Percentiles rank a stretch among this genome's conserved stretches.
Evolutionary conservation across 1,284 basidiomycete genomes (phyloP).

Genomic region (Puccinia polysora): DNA sequence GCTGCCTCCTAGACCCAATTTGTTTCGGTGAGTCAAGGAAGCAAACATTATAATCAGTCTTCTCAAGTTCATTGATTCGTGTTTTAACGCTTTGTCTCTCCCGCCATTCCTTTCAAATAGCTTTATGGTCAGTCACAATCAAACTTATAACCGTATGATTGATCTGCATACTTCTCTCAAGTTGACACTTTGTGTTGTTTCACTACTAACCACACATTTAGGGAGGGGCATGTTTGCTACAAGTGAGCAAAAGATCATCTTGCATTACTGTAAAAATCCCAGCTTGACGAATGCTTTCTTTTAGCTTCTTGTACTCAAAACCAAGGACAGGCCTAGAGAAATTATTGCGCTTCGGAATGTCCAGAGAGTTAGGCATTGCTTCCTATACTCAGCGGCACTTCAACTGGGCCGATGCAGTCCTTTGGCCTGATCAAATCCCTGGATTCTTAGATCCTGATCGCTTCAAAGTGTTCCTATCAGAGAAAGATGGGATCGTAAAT

Average conservation of each 20-base stretch:
- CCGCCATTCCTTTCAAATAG: not conserved
- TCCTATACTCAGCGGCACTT: slow-evolving; percentile 32
- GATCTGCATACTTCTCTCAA: not conserved
- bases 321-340: slow-evolving; percentile 30
- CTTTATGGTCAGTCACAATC: slow-evolving; percentile 39
- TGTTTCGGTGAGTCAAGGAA: slow-evolving; percentile 31
- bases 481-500: slow-evolving; percentile 49
- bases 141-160: too few relatives aligned
- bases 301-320: slow-evolving; percentile 35
- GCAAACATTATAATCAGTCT: slow-evolving; percentile 49
- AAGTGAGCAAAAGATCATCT: slow-evolving; percentile 19
- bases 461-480: slow-evolving; percentile 48
- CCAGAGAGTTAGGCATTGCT: slow-evolving; percentile 34
- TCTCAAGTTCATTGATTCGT: slow-evolving; percentile 50
- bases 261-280: not conserved
- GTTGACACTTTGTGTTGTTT: not conserved
- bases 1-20: slow-evolving; percentile 51
- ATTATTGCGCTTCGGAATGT: slow-evolving; percentile 35
- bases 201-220: not conserved
- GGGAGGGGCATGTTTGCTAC: slow-evolving; percentile 40
- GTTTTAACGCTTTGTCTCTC: slow-evolving; percentile 45
- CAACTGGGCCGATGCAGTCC: slow-evolving; percentile 46
- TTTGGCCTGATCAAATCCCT: slow-evolving; percentile 50
- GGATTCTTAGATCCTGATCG: slow-evolving; percentile 44
- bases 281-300: not conserved